phyloP scores from a whole-genome alignment of 768 basidiomycete species.

The Tulasnella sp. region DNA sequence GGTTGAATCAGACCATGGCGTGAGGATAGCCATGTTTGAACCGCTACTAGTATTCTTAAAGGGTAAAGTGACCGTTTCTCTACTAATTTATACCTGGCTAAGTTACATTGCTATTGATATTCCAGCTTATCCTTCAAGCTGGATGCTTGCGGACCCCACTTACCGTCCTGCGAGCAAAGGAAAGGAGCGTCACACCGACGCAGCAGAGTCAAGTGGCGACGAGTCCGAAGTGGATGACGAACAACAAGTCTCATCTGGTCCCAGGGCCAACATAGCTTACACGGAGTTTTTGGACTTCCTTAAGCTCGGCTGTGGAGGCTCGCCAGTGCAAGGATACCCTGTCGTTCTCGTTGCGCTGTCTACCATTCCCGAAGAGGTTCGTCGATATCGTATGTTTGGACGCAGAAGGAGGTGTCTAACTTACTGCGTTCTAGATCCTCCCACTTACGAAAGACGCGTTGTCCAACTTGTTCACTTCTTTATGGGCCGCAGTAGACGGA shows the following conservation, averaged over 20 bases:
- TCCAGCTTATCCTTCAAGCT: constrained; percentile 66
- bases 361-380: constrained; percentile 70
- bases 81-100: too few relatives aligned
- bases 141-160: constrained; percentile 50
- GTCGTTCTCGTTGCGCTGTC: constrained; percentile 78
- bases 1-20: constrained; percentile 69
- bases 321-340: constrained; percentile 80
- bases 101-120: neutral
- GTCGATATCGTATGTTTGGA: constrained; percentile 8
- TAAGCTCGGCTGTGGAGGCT: constrained; percentile 74
- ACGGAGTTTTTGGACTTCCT: constrained; percentile 79
- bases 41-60: constrained; percentile 72
- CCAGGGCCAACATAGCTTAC: constrained; percentile 51
- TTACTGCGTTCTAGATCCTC: constrained; percentile 41
- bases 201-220: constrained; percentile 41
- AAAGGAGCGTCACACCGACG: neutral
- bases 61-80: constrained; percentile 51
- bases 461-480: constrained; percentile 64
- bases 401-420: constrained; percentile 39
- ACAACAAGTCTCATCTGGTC: constrained; percentile 45
- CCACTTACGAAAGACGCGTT: constrained; percentile 46
- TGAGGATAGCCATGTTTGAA: constrained; percentile 69
- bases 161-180: neutral
- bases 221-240: constrained; percentile 40
- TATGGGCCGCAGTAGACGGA: constrained; percentile 82